Percentiles rank a stretch among this genome's conserved stretches.
These are phyloP conservation scores for Radiomyces spectabilis DNA, from an alignment of 192 early-diverging fungal species.

Conservation along the genomic window DNA sequence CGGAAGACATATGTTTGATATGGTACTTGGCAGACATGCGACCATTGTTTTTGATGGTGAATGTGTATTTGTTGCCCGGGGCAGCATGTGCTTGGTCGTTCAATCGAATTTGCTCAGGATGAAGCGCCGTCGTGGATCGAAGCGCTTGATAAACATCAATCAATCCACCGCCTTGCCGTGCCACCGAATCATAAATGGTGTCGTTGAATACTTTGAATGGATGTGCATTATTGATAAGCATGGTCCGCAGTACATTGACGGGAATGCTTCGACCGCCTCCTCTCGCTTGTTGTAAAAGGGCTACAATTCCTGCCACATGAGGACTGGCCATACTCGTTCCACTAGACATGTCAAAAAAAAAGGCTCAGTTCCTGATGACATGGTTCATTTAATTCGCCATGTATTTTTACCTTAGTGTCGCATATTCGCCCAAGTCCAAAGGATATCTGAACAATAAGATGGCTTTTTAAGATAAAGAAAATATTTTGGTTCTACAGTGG, in stretches of 20 bases:
- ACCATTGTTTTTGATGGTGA: constrained; percentile 36
- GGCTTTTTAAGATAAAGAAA: neutral
- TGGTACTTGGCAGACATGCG: constrained; percentile 22
- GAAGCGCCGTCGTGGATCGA: constrained; percentile 35
- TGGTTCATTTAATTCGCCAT: neutral
- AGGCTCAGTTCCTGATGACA: neutral
- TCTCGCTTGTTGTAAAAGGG: constrained; percentile 54
- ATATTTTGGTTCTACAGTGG: constrained; percentile 18
- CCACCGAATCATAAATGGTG: constrained; percentile 46
- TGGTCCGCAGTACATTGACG: constrained; percentile 12
- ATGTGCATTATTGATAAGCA: constrained; percentile 46
- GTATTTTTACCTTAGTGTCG: constrained; percentile 18
- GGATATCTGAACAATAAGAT: constrained; percentile 15
- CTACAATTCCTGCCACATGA: constrained; percentile 61
- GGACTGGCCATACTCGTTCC: constrained; percentile 85
- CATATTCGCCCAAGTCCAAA: constrained; percentile 18
- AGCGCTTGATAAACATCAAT: constrained; percentile 63
- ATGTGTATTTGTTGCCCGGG: constrained; percentile 16
- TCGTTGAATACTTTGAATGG: constrained; percentile 30
- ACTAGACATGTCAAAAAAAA: constrained; percentile 5
- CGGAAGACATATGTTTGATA: constrained; percentile 30
- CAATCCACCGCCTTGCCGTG: constrained; percentile 67
- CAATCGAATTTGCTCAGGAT: constrained; percentile 51
- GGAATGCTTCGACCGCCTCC: constrained; percentile 7
- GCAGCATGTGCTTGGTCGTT: constrained; percentile 35